Base-by-base conservation (phyloP, 495 filamentous ascomycete species). In the Penicillium canescens region DNA sequence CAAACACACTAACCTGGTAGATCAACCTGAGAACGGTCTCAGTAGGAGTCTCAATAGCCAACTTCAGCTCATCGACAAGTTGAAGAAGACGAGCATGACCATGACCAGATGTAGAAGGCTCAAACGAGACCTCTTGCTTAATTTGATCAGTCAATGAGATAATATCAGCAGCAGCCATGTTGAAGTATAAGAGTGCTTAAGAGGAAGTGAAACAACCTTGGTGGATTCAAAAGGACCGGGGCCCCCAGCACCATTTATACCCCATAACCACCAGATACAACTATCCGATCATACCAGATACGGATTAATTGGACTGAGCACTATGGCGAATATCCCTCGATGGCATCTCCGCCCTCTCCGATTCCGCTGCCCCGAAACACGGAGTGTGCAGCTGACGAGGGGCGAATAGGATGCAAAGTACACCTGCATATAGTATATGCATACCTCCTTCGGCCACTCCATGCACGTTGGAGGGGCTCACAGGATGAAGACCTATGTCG, bases 11-110 rank as follows among this genome's bases (percentile, higher is more conserved):
- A 4, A 57, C 55, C 38, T 58, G 55, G 33, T 58, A 58, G 12
- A 58, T 58, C 20, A 58, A 36, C 0, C 55, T 43, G 2, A 58
- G 45, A 39, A 58, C 46, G 0, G 55, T 58, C 23, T 58, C 55
- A 18, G 55, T 58, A 4, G 55, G 55, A 40, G 55, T 58, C 12
- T 58, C 55, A 34, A 58, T 34, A 6, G 45, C 44, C 13, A 58
- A 23, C 39, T 53, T 58, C 10, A 58, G 40, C 10, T 58, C 50
- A 35, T 58, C 50, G 9, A 50, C 37, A 20, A 53, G 44, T 26
- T 50, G 45, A 40, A 58, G 50, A 31, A 58, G 44, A n/a, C 45
- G 49, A 12, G 40, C 44, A 54, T 54, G 55, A 34, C 18, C 9
- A 35, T 56, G 34, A 20, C 41, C 54, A 24, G 40, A 6, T 7